Conservation (phyloP, 1,139 yeast species). For the Taiozyma sp. region DNA sequence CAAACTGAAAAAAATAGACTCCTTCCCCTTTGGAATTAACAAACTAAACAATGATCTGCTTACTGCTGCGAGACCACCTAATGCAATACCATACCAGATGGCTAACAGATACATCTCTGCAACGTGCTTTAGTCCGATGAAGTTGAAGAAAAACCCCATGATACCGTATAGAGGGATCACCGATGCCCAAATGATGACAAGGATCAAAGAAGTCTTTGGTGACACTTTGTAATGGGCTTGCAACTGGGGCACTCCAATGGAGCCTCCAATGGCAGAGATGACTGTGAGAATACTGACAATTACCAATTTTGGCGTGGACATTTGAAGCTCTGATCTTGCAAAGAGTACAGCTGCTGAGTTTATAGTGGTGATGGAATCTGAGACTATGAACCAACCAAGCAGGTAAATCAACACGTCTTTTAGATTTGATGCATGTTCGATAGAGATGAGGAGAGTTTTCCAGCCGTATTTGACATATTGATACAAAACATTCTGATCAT, state of each 20-base stretch:
- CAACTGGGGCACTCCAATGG: constrained; percentile 46
- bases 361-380: constrained; percentile 68
- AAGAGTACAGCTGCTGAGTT: constrained; percentile 70
- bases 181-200: constrained; percentile 54
- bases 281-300: constrained; percentile 58
- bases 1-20: constrained; percentile 63
- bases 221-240: constrained; percentile 36
- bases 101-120: constrained; percentile 63
- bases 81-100: constrained; percentile 64
- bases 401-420: constrained; percentile 57
- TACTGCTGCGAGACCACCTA: constrained; percentile 64
- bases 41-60: constrained; percentile 60
- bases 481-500: constrained; percentile 13
- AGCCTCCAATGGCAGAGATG: constrained; percentile 58
- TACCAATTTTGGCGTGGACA: constrained; percentile 60
- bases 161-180: constrained; percentile 65
- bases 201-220: constrained; percentile 43
- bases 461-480: constrained; percentile 52
- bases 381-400: constrained; percentile 64
- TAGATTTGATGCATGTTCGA: constrained; percentile 50
- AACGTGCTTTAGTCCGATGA: constrained; percentile 52
- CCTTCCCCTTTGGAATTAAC: constrained; percentile 65
- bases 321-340: constrained; percentile 59
- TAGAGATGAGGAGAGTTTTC: constrained; percentile 46
- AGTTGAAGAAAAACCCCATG: constrained; percentile 47